Base-by-base conservation (phyloP, 228 moss, liverwort and hornwort genomes). In the Sphagnum magellanicum region DNA sequence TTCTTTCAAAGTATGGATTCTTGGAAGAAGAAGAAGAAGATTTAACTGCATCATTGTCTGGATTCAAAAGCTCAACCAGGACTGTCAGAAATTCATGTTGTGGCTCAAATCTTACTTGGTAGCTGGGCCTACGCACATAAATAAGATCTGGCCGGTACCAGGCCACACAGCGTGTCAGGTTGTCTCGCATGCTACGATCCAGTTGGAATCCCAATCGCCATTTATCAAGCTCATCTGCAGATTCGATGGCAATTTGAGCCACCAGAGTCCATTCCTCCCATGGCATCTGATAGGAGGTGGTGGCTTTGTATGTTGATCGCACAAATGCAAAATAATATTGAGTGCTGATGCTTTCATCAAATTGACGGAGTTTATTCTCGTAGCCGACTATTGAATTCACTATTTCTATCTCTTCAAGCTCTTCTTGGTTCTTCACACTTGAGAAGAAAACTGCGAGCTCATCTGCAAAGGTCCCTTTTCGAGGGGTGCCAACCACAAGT, bases 201-300 rank as follows among this genome's bases (percentile, higher is more conserved):
- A 98, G 82, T 59, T 71, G 71, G 1, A 6, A 48, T 6, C 91
- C 91, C 46, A 91, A 67, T 6, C 50, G 73, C 77, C 67, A 78
- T 63, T 84, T 81, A 52, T 87, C 91, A 12, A 85, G 69, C 58
- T 86, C 84, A 7, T 61, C 81, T 60, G 69, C 75, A 50, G 88
- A 81, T 68, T 92, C 90, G 5, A 90, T 59, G 51, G 89, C 92
- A 46, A 98, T 75, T 74, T 98, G 91, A 1, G 90, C 81, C 46
- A 89, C 89, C 60, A 98, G 70, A 48, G 93, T 89, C 93, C 97
- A 98, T 65, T 93, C 97, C 64, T 84, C 75, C 93, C 91, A 93
- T 5, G 88, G 91, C 58, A 79, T 63, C 74, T 74, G 78, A 63
- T 67, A 65, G 6, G 91, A 80, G 32, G 32, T 32, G 66, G 71